Evolutionary conservation across 805 yeast genomes (phyloP).

Genomic region (Myxozyma udenii): DNA sequence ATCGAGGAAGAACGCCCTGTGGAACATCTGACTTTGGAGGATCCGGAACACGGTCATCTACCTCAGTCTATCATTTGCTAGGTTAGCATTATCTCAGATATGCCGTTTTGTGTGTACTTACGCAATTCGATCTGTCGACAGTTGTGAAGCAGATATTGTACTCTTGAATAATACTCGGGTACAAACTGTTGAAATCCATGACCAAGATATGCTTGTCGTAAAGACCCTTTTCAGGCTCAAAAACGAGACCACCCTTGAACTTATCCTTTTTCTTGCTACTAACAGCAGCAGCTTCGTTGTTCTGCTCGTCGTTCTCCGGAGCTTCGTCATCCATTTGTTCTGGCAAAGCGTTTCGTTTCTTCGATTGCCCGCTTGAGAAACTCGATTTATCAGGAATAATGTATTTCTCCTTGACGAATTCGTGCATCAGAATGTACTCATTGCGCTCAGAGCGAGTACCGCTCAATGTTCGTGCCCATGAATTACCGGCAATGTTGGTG

Average conservation of each 20-base stretch:
- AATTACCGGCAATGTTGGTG: constrained; percentile 92
- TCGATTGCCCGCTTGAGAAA: constrained; percentile 17
- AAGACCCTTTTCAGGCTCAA: constrained; percentile 93
- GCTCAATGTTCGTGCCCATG: constrained; percentile 91
- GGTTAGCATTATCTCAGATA: neutral
- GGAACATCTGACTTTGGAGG: constrained; percentile 57
- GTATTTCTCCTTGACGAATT: constrained; percentile 73
- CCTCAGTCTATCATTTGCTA: constrained; percentile 35
- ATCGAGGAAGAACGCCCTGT: constrained; percentile 82
- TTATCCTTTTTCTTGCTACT: constrained; percentile 63
- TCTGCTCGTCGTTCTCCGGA: constrained; percentile 38
- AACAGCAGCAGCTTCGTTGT: constrained; percentile 36
- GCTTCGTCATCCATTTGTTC: constrained; percentile 29
- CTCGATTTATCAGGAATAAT: constrained; percentile 80
- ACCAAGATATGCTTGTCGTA: constrained; percentile 86
- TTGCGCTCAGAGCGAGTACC: constrained; percentile 97
- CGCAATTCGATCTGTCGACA: constrained; percentile 58
- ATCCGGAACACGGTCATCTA: constrained; percentile 61
- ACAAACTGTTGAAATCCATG: constrained; percentile 96
- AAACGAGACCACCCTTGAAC: constrained; percentile 89
- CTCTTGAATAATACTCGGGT: constrained; percentile 96
- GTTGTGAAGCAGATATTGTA: constrained; percentile 96
- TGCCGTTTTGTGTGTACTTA: neutral
- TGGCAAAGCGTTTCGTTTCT: constrained; percentile 19
- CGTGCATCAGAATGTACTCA: constrained; percentile 88